A percentile compares a stretch with the other conserved stretches of the same genome.
These are phyloP conservation scores for Euphorbia lathyris DNA, from an alignment of 345 rosid genomes.

Conservation along the genomic window DNA sequence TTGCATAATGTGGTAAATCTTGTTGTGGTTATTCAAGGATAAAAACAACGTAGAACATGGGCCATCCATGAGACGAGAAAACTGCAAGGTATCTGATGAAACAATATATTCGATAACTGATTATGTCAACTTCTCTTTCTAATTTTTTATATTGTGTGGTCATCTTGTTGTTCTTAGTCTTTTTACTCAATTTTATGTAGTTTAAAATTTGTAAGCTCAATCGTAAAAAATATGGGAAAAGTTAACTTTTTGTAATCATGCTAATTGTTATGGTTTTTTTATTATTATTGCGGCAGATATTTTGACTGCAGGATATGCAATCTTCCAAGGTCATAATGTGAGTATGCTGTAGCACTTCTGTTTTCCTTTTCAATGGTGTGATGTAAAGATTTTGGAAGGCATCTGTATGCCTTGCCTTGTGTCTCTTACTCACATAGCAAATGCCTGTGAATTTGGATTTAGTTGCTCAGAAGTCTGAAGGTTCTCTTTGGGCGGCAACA, in stretches of 20 bases:
- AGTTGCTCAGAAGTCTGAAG: not conserved
- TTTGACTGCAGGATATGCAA: constrained; percentile 80
- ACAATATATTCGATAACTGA: not conserved
- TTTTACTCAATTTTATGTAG: not conserved
- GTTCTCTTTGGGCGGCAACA: not conserved
- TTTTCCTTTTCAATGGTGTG: not conserved
- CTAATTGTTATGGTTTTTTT: constrained; percentile 13
- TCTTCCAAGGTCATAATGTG: constrained; percentile 73
- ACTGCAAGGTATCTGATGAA: not conserved
- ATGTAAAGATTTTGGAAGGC: not conserved
- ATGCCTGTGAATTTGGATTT: not conserved
- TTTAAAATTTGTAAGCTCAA: not conserved
- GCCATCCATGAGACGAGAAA: not conserved
- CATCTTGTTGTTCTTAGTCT: not conserved
- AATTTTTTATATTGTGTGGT: not conserved
- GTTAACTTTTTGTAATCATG: not conserved
- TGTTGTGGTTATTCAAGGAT: not conserved
- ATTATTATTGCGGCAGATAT: constrained; percentile 57
- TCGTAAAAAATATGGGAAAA: not conserved
- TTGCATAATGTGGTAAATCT: not conserved
- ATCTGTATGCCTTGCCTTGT: not conserved
- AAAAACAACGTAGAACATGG: not conserved
- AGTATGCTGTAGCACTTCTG: constrained; percentile 28
- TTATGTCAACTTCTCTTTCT: not conserved
- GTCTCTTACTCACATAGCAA: not conserved